Percentiles rank a stretch among this genome's conserved stretches.
Conservation (phyloP, 2,329 filamentous ascomycete genomes). For the Cladophialophora exuberans region DNA sequence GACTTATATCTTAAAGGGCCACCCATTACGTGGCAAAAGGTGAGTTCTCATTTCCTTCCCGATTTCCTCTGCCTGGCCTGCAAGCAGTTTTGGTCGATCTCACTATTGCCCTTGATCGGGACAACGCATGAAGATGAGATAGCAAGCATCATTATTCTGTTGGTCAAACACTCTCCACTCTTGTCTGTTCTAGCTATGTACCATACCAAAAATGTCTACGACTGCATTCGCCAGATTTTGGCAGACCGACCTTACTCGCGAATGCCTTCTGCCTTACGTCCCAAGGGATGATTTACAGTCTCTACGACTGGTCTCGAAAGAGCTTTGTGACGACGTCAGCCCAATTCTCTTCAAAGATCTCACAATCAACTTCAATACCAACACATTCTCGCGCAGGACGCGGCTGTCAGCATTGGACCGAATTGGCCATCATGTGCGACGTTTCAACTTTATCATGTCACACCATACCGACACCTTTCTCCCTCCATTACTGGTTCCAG, state of each 20-base stretch:
- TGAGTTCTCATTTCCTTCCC: conserved; percentile 12
- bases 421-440: conserved; percentile 78
- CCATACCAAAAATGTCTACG: conserved; percentile 25
- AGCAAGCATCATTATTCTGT: conserved; percentile 12
- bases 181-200: conserved; percentile 23
- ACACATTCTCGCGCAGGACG: conserved; percentile 73
- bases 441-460: conserved; percentile 75
- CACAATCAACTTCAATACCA: conserved; percentile 56
- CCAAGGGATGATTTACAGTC: conserved; percentile 39
- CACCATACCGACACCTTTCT: conserved; percentile 80
- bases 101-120: background rate
- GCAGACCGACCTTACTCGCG: conserved; percentile 40
- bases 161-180: conserved; percentile 30
- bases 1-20: conserved; percentile 14
- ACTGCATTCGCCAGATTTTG: conserved; percentile 41
- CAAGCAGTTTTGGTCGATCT: too few species aligned
- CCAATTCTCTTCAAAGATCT: conserved; percentile 49
- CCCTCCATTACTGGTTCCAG: conserved; percentile 78
- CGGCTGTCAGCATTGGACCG: conserved; percentile 74
- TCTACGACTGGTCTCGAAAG: conserved; percentile 43
- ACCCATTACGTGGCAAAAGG: conserved; percentile 8
- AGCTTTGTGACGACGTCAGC: conserved; percentile 39
- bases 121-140: conserved; percentile 9
- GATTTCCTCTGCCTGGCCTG: conserved; percentile 9
- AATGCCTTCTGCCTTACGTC: conserved; percentile 38